Conservation (phyloP, 2,329 filamentous ascomycete species). For the Escovopsis sp. region DNA sequence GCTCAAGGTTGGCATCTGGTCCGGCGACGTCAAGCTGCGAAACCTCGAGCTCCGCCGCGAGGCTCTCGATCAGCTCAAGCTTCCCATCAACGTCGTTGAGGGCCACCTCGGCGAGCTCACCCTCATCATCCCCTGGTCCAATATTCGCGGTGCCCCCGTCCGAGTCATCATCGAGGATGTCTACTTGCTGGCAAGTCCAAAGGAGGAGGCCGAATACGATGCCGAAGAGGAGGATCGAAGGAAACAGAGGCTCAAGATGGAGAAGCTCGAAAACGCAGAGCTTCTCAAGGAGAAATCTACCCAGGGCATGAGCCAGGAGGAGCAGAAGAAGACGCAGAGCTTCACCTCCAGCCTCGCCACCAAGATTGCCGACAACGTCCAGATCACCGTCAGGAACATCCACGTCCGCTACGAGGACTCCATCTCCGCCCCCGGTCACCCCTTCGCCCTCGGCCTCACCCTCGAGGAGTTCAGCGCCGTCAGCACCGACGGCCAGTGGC, state of each 20-base stretch:
- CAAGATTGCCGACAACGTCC: constrained; percentile 95
- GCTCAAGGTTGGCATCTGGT: constrained; percentile 98
- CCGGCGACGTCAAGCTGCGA: constrained; percentile 87
- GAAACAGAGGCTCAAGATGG: constrained; percentile 89
- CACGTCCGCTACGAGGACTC: constrained; percentile 97
- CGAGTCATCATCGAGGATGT: constrained; percentile 95
- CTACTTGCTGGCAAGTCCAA: constrained; percentile 84
- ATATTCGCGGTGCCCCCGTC: constrained; percentile 84
- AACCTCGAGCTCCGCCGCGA: constrained; percentile 87
- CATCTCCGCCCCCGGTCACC: constrained; percentile 85
- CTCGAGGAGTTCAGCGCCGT: constrained; percentile 94
- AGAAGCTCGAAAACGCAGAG: constrained; percentile 94
- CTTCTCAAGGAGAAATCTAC: constrained; percentile 79
- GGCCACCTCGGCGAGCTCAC: constrained; percentile 88
- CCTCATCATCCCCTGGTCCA: constrained; percentile 92
- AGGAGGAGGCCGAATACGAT: constrained; percentile 87
- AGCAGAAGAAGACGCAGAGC: constrained; percentile 94
- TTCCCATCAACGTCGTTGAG: constrained; percentile 92
- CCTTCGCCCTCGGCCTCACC: constrained; percentile 83
- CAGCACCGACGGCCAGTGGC: constrained; percentile 90
- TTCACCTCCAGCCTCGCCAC: constrained; percentile 91
- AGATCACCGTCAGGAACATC: constrained; percentile 96
- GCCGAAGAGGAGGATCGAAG: constrained; percentile 81
- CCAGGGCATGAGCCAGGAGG: constrained; percentile 87
- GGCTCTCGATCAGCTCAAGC: constrained; percentile 89